phyloP scores from a whole-genome alignment of 129 eudicot species.

The Dittrichia graveolens region DNA sequence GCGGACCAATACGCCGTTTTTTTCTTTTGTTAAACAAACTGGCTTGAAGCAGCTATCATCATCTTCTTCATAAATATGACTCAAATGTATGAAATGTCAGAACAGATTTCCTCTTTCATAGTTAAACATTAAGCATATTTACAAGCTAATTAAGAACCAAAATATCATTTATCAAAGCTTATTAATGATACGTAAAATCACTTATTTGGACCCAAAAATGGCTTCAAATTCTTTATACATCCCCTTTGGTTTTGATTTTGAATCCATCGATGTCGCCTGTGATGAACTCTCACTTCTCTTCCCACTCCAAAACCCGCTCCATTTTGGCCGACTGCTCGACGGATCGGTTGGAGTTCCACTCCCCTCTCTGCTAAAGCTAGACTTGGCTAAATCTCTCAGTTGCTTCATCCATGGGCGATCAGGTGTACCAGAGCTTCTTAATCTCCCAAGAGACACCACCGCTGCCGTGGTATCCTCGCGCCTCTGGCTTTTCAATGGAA shows the following conservation, averaged over 20 bases:
- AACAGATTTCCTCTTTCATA: not conserved
- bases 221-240: slow-evolving; percentile 91
- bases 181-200: slow-evolving; percentile 14
- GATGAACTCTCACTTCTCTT: slow-evolving; percentile 75
- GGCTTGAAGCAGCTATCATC: no score
- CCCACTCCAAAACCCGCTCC: slow-evolving; percentile 74
- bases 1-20: no score
- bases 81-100: no score
- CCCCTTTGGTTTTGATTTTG: slow-evolving; percentile 56
- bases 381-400: slow-evolving; percentile 72
- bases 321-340: slow-evolving; percentile 55
- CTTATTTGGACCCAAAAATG: slow-evolving; percentile 69
- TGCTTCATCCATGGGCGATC: slow-evolving; percentile 85
- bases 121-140: slow-evolving; percentile 23
- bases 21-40: no score
- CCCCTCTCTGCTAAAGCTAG: slow-evolving; percentile 65
- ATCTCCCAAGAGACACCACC: slow-evolving; percentile 30
- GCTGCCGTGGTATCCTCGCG: slow-evolving; percentile 21
- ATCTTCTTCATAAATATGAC: no score
- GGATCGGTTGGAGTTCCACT: slow-evolving; percentile 48
- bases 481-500: slow-evolving; percentile 31
- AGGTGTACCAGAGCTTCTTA: slow-evolving; percentile 43
- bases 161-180: not conserved
- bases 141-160: slow-evolving; percentile 29
- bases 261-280: slow-evolving; percentile 51